A percentile compares a stretch with the other conserved stretches of the same genome.
These are phyloP conservation scores for Euphrasia confusa DNA, from an alignment of 257 asterid species.

Conservation along the genomic window DNA sequence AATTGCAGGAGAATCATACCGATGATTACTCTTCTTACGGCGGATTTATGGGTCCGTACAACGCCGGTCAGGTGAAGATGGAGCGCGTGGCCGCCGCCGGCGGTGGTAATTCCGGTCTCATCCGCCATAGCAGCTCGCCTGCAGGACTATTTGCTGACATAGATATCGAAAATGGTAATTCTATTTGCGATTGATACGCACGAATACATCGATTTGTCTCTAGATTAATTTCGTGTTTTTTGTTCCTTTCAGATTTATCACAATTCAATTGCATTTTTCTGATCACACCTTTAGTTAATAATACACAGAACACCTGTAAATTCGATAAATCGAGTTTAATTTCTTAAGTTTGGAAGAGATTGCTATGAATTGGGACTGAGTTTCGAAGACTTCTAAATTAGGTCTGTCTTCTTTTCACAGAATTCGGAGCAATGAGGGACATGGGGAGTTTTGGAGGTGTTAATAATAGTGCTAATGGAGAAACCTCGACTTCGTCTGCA, in stretches of 20 bases:
- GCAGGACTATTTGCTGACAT: conserved; percentile 65
- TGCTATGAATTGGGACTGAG: background rate
- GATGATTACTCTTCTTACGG: conserved; percentile 31
- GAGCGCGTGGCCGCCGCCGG: conserved; percentile 28
- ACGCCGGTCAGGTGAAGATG: conserved; percentile 33
- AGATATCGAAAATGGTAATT: conserved; percentile 21
- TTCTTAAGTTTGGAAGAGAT: background rate
- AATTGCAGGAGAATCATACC: conserved; percentile 29
- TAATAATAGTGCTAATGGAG: conserved; percentile 31
- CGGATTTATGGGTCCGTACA: conserved; percentile 25
- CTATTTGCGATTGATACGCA: background rate
- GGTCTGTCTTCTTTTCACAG: conserved; percentile 43
- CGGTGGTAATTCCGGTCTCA: conserved; percentile 41
- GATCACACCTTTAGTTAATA: too few species aligned
- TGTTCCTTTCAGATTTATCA: too few species aligned
- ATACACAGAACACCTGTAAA: background rate
- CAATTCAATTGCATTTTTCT: too few species aligned
- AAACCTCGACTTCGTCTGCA: conserved; percentile 39
- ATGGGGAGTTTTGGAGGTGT: conserved; percentile 45
- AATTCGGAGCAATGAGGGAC: conserved; percentile 47
- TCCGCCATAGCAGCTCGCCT: conserved; percentile 77
- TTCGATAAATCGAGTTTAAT: background rate
- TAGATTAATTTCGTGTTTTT: background rate
- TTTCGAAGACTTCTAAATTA: conserved; percentile 5
- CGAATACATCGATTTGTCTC: background rate